Conservation (phyloP, 177 flowering plant genomes). For the Vitis hybrid region DNA sequence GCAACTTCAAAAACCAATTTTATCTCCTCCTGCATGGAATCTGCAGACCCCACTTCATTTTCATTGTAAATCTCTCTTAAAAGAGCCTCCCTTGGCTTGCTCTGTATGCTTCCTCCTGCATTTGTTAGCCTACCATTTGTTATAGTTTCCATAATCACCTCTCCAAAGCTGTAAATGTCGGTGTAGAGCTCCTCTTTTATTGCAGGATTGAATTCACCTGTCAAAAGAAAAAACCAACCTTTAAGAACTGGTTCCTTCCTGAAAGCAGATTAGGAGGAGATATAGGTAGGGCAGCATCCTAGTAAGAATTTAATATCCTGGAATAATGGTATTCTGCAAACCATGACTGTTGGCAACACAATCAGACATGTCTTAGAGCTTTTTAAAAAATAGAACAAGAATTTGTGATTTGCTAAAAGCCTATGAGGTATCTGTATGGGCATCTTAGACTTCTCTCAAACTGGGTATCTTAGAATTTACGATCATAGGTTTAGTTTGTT, state of each 20-base stretch:
- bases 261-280: background rate
- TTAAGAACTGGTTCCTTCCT: background rate
- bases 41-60: conserved; percentile 35
- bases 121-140: conserved; percentile 62
- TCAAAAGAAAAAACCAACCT: background rate
- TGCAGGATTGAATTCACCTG: conserved; percentile 44
- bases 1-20: conserved; percentile 63
- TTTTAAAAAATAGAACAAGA: no score
- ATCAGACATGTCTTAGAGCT: no score
- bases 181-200: conserved; percentile 50
- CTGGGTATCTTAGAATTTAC: background rate
- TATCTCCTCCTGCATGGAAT: conserved; percentile 46
- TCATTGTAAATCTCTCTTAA: conserved; percentile 52
- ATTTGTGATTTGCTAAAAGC: background rate
- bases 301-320: no score
- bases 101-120: conserved; percentile 42
- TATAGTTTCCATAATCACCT: conserved; percentile 64
- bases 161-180: conserved; percentile 79
- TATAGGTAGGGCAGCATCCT: background rate
- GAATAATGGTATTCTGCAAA: no score
- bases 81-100: conserved; percentile 48
- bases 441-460: background rate
- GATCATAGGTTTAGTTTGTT: background rate
- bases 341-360: no score
- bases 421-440: background rate